Conservation (phyloP, 306 rosid species). For the Medicago arabica region DNA sequence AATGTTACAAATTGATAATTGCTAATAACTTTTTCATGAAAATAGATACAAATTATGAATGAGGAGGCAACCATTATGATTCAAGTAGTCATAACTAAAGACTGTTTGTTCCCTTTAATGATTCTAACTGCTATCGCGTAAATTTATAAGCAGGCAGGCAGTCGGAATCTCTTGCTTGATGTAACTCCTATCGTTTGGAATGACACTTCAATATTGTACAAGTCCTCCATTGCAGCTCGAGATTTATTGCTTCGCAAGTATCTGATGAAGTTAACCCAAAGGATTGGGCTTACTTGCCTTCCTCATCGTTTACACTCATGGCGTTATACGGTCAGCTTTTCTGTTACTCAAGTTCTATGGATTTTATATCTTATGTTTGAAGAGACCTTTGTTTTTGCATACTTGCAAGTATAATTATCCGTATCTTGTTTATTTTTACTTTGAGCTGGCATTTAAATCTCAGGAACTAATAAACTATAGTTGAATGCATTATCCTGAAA, state of each 20-base stretch:
- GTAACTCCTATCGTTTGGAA: slow-evolving; percentile 80
- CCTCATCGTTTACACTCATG: slow-evolving; percentile 82
- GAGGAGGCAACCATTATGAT: slow-evolving; percentile 27
- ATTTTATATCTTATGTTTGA: slow-evolving; percentile 28
- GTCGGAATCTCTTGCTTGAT: slow-evolving; percentile 74
- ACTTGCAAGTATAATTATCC: slow-evolving; percentile 29
- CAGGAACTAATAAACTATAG: slow-evolving; percentile 19
- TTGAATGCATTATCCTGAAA: slow-evolving; percentile 27
- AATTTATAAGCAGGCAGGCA: slow-evolving; percentile 77
- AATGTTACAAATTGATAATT: slow-evolving; percentile 19
- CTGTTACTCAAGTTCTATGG: slow-evolving; percentile 19
- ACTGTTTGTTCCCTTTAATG: slow-evolving; percentile 19
- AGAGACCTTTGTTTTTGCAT: slow-evolving; percentile 22
- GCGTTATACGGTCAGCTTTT: slow-evolving; percentile 81
- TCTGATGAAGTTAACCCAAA: slow-evolving; percentile 86
- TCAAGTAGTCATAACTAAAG: slow-evolving; percentile 22
- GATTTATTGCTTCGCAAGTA: slow-evolving; percentile 89
- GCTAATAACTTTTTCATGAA: slow-evolving; percentile 1
- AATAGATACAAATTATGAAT: slow-evolving; percentile 30
- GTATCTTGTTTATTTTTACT: slow-evolving; percentile 26
- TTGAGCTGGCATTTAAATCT: slow-evolving; percentile 22
- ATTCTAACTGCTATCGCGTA: slow-evolving; percentile 49
- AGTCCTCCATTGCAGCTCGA: slow-evolving; percentile 73
- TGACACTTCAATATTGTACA: slow-evolving; percentile 67
- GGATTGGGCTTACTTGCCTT: slow-evolving; percentile 83